Base-by-base conservation (phyloP, 1,284 basidiomycete genomes). In the Pseudozyma flocculosa region DNA sequence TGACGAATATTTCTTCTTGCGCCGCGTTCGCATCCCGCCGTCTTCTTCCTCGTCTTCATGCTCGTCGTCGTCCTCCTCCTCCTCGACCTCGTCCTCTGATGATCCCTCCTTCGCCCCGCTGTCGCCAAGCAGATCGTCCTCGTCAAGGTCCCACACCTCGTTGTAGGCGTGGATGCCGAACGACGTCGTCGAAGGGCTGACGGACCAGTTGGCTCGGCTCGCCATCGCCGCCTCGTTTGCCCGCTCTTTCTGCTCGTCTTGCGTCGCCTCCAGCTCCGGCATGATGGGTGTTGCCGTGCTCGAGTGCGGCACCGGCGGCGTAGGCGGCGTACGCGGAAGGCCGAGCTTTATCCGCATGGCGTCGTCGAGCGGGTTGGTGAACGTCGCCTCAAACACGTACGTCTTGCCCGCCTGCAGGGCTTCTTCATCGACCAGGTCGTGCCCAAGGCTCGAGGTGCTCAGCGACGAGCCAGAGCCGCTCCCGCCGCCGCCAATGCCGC, bases 281-380 rank as follows among this genome's bases (percentile, higher is more conserved):
- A 29, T 7, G 5, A 29, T 29, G 29, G 29, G 13, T 7, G 29
- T 5, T 13, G 29, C 29, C 29, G 29, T 29, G 7, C 7, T 7
- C 7, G 7, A 5, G 29, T 29, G 29, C 13, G 29, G 5, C 29
- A 13, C 5, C 29, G 29, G 7, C 29, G 13, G 24, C 36, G 24
- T 19, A 26, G 21, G 22, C 24, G 23, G 22, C 23, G 5, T 17
- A 23, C 62, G 48, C 22, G 59, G 64, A 24, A 72, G 49, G 24
- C 38, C 49, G 40, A 76, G 24, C 11, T 45, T 46, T 23, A 74
- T 52, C 18, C 54, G 52, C 43, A 76, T 68, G 9, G 68, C 44
- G 34, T 76, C 74, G 48, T 69, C 64, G 8, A 72, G 53, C 8
- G 74, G 74, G 30, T 76, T 76, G 14, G 61, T 45, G 13, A 76